Conservation (phyloP, 306 rosid species). For the Pyrus bretschneideri region DNA sequence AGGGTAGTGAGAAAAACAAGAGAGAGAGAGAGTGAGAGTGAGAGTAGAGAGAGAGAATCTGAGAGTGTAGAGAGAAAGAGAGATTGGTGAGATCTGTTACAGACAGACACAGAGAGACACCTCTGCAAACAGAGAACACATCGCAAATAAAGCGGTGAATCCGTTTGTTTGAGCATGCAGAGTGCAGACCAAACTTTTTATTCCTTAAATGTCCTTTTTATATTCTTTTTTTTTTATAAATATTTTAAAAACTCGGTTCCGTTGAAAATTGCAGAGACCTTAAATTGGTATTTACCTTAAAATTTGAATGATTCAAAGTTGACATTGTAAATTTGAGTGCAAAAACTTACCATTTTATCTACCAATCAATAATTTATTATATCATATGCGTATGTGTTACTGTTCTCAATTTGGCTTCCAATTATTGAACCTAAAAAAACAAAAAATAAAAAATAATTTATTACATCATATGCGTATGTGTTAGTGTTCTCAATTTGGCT, state of each 20-base stretch:
- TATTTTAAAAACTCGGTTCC: not conserved
- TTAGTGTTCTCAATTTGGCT: not conserved
- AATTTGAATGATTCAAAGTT: not conserved
- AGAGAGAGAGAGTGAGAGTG: not conserved
- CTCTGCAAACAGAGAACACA: slow-evolving; percentile 39
- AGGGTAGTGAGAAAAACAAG: not conserved
- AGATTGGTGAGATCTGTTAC: slow-evolving; percentile 60
- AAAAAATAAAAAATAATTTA: no score
- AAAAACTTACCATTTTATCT: not conserved
- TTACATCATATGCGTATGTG: not conserved
- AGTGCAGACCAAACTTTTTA: not conserved
- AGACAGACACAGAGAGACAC: slow-evolving; percentile 32
- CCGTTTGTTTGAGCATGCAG: slow-evolving; percentile 59
- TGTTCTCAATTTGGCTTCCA: not conserved
- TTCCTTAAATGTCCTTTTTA: no score
- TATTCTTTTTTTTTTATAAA: no score
- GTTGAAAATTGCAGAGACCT: not conserved
- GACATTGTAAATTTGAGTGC: not conserved
- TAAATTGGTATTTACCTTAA: not conserved
- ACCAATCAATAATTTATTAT: not conserved
- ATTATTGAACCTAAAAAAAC: not conserved
- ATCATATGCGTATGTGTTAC: not conserved
- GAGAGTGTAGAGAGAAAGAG: not conserved
- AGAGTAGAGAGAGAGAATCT: not conserved
- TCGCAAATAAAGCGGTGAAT: slow-evolving; percentile 60